phyloP scores from a whole-genome alignment of 2,329 filamentous ascomycete species.

The Ceratocystis eucalypticola region DNA sequence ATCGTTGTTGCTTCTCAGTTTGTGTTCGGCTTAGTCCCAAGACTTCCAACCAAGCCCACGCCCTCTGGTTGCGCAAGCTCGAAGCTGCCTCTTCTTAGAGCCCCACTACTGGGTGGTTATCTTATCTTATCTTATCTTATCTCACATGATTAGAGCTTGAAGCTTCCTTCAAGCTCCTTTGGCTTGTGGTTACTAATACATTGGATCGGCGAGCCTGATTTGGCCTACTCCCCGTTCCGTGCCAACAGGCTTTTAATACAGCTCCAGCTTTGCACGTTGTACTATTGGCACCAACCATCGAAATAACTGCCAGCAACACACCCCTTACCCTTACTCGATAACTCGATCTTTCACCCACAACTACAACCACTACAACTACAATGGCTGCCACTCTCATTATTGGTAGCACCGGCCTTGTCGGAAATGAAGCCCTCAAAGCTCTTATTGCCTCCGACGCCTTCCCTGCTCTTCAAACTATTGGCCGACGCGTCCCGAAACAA shows the following conservation, averaged over 20 bases:
- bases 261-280: too few relatives aligned
- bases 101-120: not conserved
- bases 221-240: too few relatives aligned
- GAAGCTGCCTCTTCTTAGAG: not conserved
- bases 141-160: not conserved
- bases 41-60: not conserved
- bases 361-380: not conserved
- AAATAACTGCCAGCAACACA: not conserved
- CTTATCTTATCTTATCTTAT: not conserved
- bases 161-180: not conserved
- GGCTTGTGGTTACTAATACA: too few relatives aligned
- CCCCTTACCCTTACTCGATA: not conserved
- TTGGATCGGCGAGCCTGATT: too few relatives aligned
- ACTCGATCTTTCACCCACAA: not conserved
- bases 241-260: too few relatives aligned
- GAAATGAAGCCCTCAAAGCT: conserved; percentile 58
- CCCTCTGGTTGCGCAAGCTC: not conserved
- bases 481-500: conserved; percentile 48
- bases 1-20: not conserved
- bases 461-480: conserved; percentile 47
- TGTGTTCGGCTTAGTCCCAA: not conserved
- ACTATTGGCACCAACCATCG: too few relatives aligned
- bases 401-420: conserved; percentile 55
- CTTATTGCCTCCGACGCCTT: conserved; percentile 41
- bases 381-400: conserved; percentile 42